phyloP scores from a whole-genome alignment of 1,284 basidiomycete species.

The Xerocomus nothofagi region DNA sequence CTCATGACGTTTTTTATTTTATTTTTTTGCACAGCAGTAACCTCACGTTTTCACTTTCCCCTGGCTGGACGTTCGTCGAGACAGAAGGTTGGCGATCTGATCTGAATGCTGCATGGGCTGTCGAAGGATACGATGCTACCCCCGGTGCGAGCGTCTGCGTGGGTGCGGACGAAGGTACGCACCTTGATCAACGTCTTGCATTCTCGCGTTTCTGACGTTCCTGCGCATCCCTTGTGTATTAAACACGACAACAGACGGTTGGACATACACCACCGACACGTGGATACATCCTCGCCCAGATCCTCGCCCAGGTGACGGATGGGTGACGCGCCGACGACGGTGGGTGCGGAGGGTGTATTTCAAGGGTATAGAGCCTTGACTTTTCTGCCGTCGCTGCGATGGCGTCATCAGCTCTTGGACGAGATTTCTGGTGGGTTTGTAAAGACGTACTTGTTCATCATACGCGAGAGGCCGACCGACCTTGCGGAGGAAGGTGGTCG shows the following conservation, averaged over 20 bases:
- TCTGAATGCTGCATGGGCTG: conserved; percentile 57
- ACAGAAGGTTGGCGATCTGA: conserved; percentile 77
- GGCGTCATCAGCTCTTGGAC: neutral
- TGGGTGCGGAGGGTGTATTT: conserved; percentile 69
- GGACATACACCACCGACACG: neutral
- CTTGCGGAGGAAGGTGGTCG: too few relatives aligned
- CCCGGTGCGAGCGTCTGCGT: conserved; percentile 15
- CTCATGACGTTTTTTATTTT: neutral
- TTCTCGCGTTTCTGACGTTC: neutral
- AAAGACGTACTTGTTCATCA: too few relatives aligned
- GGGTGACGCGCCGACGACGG: conserved; percentile 60
- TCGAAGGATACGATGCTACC: neutral
- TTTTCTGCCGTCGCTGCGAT: too few relatives aligned
- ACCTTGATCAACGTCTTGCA: neutral
- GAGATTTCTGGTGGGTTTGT: too few relatives aligned
- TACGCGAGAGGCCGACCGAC: too few relatives aligned
- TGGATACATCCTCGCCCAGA: conserved; percentile 41
- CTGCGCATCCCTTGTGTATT: too few relatives aligned
- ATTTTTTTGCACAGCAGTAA: conserved; percentile 62
- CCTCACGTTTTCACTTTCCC: conserved; percentile 67
- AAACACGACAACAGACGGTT: neutral
- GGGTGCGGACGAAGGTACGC: conserved; percentile 17
- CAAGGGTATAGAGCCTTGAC: conserved; percentile 3
- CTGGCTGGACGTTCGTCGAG: conserved; percentile 39
- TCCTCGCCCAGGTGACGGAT: conserved; percentile 37